These are phyloP conservation scores for Cerrena zonata DNA, from an alignment of 1,284 basidiomycete genomes.

Conservation along the genomic window DNA sequence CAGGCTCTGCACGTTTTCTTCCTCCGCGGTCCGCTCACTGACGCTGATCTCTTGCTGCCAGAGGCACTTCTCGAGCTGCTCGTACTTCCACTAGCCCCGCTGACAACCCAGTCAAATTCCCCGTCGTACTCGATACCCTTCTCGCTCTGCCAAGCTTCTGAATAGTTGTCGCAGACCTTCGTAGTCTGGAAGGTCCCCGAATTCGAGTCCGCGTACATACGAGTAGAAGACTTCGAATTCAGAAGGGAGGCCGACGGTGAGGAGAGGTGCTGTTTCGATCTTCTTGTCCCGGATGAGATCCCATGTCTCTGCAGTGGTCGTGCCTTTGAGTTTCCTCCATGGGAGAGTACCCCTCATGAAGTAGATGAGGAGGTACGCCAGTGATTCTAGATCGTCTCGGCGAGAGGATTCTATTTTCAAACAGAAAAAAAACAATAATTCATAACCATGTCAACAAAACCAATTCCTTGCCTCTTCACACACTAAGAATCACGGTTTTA, in stretches of 20 bases:
- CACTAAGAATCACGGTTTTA: conserved; percentile 10
- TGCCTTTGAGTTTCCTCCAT: conserved; percentile 80
- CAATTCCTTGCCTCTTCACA: no score
- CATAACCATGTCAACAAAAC: background rate
- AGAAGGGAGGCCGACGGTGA: conserved; percentile 79
- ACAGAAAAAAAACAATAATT: no score
- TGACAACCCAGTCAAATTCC: conserved; percentile 28
- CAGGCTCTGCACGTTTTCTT: conserved; percentile 6
- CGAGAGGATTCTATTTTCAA: conserved; percentile 67
- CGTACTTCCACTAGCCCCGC: background rate
- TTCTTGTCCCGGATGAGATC: conserved; percentile 68
- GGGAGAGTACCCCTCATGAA: conserved; percentile 86
- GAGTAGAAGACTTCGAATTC: conserved; percentile 85
- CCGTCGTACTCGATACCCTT: conserved; percentile 27
- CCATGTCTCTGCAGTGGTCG: conserved; percentile 78
- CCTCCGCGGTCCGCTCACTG: background rate
- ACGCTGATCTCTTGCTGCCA: background rate
- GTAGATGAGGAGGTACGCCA: conserved; percentile 91
- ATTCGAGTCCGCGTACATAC: conserved; percentile 81
- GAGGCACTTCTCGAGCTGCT: background rate
- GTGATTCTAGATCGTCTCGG: conserved; percentile 86
- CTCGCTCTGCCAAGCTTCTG: conserved; percentile 42
- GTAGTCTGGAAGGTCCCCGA: conserved; percentile 89
- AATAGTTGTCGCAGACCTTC: conserved; percentile 80
- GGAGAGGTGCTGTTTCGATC: conserved; percentile 52